A percentile compares a stretch with the other conserved stretches of the same genome.
Conservation (phyloP, 768 basidiomycete genomes). For the Gyrodon lividus region DNA sequence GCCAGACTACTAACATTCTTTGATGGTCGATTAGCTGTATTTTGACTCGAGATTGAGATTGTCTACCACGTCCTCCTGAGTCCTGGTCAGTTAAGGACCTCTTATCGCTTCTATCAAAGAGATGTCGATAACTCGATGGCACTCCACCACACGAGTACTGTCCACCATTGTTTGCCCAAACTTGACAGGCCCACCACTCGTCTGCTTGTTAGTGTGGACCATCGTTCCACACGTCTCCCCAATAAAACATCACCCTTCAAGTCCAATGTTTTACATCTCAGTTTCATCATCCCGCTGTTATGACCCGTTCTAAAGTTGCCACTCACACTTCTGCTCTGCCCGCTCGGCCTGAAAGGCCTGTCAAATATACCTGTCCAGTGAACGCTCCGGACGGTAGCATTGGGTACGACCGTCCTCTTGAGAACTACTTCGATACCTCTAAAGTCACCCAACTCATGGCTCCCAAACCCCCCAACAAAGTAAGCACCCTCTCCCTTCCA, state of each 20-base stretch:
- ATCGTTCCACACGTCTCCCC: not conserved
- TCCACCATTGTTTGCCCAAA: too few relatives aligned
- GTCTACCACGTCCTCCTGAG: too few relatives aligned
- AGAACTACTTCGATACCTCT: slow-evolving; percentile 26
- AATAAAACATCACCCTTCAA: not conserved
- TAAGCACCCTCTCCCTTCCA: slow-evolving; percentile 4
- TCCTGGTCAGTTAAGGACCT: too few relatives aligned
- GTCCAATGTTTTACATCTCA: slow-evolving; percentile 4
- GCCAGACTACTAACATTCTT: too few relatives aligned
- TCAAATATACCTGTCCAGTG: slow-evolving; percentile 13
- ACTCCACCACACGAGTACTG: too few relatives aligned
- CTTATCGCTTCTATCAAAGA: too few relatives aligned
- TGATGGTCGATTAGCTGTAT: too few relatives aligned
- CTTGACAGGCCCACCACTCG: too few relatives aligned
- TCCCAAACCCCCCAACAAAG: slow-evolving; percentile 10
- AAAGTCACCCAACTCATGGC: slow-evolving; percentile 18
- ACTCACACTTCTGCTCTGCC: slow-evolving; percentile 15
- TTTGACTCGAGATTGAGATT: too few relatives aligned
- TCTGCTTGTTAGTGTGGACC: not conserved
- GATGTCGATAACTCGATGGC: too few relatives aligned
- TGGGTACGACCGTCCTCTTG: slow-evolving; percentile 21
- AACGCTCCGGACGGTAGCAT: slow-evolving; percentile 13
- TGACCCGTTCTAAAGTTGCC: slow-evolving; percentile 6
- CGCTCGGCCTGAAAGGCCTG: slow-evolving; percentile 7
- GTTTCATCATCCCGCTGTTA: slow-evolving; percentile 5